Conservation (phyloP, 257 asterid species). For the Nicotiana sylvestris region DNA sequence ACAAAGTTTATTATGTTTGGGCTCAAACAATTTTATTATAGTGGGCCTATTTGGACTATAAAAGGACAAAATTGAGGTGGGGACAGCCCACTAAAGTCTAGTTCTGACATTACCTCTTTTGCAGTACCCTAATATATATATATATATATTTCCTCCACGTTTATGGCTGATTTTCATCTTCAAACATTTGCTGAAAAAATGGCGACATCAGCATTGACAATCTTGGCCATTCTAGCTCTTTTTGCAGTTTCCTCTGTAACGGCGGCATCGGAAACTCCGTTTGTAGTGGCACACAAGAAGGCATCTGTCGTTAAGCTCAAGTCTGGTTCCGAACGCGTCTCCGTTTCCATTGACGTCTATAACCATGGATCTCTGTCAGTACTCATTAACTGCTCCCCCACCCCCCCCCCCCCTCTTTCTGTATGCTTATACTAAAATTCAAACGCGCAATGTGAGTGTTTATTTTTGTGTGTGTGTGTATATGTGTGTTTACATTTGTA, state of each 20-base stretch:
- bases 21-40: too few species aligned
- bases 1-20: too few species aligned
- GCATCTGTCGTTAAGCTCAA: conserved; percentile 34
- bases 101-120: too few species aligned
- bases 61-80: too few species aligned
- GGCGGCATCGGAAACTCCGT: conserved; percentile 33
- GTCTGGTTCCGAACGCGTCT: conserved; percentile 38
- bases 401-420: too few species aligned
- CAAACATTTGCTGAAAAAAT: neutral
- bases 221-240: conserved; percentile 19
- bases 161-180: neutral
- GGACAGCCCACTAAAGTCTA: too few species aligned
- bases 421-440: neutral
- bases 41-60: too few species aligned
- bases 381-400: too few species aligned
- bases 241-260: conserved; percentile 17
- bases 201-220: conserved; percentile 20
- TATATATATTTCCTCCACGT: neutral
- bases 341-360: conserved; percentile 50
- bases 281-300: conserved; percentile 51
- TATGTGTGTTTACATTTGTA: neutral
- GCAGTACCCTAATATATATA: neutral
- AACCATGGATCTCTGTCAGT: conserved; percentile 43
- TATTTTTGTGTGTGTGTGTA: neutral
- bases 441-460: neutral